Evolutionary conservation across 495 filamentous ascomycete species (phyloP), one percentile per base, ranked within the genome.

Genomic region (Sphaerosporella brunnea): DNA sequence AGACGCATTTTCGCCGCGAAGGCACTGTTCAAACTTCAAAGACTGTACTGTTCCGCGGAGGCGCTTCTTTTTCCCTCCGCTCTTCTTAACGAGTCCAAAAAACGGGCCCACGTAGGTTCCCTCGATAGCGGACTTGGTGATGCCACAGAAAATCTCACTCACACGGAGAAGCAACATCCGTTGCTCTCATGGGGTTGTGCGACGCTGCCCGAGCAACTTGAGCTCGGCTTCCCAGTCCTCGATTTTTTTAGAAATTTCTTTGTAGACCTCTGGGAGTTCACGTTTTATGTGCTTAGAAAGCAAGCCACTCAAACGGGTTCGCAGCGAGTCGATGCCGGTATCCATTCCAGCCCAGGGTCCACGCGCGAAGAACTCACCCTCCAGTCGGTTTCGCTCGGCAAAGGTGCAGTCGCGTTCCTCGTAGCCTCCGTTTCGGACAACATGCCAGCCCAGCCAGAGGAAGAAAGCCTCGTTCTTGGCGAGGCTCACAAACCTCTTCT

Each of bases 41-140:
- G 74, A 68, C 30, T 79, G 73, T 18, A 80, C 61, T 0, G 73
- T 59, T 0, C 79, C 77, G 8, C 80, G 70, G 5, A 84, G 62
- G 8, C 74, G 72, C 47, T 73, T 37, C 35, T 37, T 8, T 15
- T 8, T 4, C 8, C 16, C 35, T 15, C 5, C 35, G 16, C 15
- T 7, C 35, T 37, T 15, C 35, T 37, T 8, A 4, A 15, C 18
- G 4, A 37, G 16, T 15, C 58, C 63, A 50, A 82, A 82, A 54
- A 80, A 80, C 0, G 50, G 25, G 36, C 72, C 58, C 45, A 62
- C 66, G 50, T 81, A 82, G 2, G 64, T 68, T 2, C 77, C 78
- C 38, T 74, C 65, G 0, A 68, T 57, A 8, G 74, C 66, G 5
- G 66, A 63, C 51, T 71, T 70, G 45, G 71, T 61, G 0, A 79